Evolutionary conservation across 179 eudicot species (phyloP), one percentile per base, ranked within the genome.

Genomic region (Pouteria campechiana): DNA sequence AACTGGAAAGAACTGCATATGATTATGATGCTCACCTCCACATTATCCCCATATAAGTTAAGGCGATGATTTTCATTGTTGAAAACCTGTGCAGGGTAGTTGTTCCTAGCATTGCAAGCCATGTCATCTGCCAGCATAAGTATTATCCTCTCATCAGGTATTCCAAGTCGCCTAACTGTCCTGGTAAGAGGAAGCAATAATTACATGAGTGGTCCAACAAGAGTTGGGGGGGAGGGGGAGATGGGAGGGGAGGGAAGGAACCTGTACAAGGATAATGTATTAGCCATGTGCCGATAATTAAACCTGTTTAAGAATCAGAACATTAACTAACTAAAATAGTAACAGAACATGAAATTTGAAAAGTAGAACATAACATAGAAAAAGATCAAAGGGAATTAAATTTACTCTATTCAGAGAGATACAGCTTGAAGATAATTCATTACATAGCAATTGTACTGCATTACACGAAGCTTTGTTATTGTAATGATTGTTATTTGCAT

Each of bases 121-220:
- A 89, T 89, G 58, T 89, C 97, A 78, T 89, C 97, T 52, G 97
- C 95, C 59, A 89, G 52, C 97, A 89, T 89, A 47, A 89, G 89
- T 55, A 89, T 85, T 33, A 85, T 89, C 63, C 97, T 81, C 61
- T 89, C 97, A 66, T 89, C 97, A 5, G 97, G 97, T 60, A 89
- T 89, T 46, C 97, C 97, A 16, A 89, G 66, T 47, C 97, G 70
- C 60, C 85, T 89, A 21, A 89, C 97, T 8, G 97, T 89, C 76
- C 97, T 89, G 62, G 10, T 8, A 45, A 25, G 16, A 55, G 39
- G 34, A 17, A 16, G 9, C 11, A 17, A 18, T 0, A 34, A 10
- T 14, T 8, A 17, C 13, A 13, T 2, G 14, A 11, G 38, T 25
- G 22, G 37, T 17, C 46, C 18, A 45, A 20, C 3, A 32, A 32